Evolutionary conservation across 345 rosid genomes (phyloP).

Genomic region (Populus tremula): DNA sequence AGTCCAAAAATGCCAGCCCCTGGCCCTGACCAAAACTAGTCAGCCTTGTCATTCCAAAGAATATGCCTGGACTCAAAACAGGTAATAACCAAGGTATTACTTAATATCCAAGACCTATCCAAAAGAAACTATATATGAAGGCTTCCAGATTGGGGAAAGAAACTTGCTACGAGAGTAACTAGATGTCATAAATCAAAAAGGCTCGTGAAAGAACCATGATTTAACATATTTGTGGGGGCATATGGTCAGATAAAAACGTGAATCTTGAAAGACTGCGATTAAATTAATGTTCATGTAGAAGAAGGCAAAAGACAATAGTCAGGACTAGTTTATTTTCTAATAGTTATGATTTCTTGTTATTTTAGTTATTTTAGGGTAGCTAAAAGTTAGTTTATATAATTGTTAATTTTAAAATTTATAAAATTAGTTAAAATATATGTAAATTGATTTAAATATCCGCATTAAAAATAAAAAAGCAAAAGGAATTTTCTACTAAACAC

Average conservation of each 20-base stretch:
- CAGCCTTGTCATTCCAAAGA: background rate
- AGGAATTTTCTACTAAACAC: too few relatives aligned
- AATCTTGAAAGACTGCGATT: too few relatives aligned
- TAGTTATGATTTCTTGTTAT: too few relatives aligned
- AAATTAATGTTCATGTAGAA: too few relatives aligned
- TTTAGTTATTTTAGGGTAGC: too few relatives aligned
- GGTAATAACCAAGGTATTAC: background rate
- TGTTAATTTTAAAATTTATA: accelerated
- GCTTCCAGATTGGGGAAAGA: background rate
- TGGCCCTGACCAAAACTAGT: too few relatives aligned
- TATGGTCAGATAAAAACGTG: too few relatives aligned
- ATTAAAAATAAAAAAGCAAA: too few relatives aligned
- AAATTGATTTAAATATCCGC: accelerated
- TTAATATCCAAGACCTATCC: background rate
- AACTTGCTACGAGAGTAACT: background rate
- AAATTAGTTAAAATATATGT: accelerated
- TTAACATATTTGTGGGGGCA: background rate
- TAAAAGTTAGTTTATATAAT: too few relatives aligned
- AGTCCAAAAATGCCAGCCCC: too few relatives aligned
- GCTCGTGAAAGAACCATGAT: background rate
- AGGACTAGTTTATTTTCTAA: too few relatives aligned
- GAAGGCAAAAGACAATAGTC: too few relatives aligned
- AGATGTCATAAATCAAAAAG: background rate
- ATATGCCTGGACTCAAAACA: background rate
- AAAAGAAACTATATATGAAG: background rate